These are phyloP conservation scores for Zasmidium citrigriseum DNA, from an alignment of 2,329 filamentous ascomycete genomes.

Conservation along the genomic window DNA sequence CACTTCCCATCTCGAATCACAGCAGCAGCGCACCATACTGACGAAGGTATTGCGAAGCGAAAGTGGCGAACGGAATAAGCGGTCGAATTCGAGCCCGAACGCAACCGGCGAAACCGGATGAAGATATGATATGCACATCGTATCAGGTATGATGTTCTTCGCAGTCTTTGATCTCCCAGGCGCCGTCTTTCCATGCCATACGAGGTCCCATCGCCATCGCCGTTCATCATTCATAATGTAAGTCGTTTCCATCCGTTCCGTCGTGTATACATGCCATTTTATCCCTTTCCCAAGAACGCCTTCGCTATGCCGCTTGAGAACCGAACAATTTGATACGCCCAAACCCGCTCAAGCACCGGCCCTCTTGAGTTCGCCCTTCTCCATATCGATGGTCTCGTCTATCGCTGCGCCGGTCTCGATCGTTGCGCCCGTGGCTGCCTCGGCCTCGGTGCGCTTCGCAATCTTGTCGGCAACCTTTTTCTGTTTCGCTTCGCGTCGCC, in stretches of 20 bases:
- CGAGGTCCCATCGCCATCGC: not conserved
- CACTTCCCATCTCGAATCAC: not conserved
- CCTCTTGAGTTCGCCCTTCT: conserved; percentile 20
- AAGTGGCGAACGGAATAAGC: not conserved
- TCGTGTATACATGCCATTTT: not conserved
- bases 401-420: conserved; percentile 44
- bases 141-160: too few relatives aligned
- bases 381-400: conserved; percentile 28
- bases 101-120: too few relatives aligned
- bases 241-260: not conserved
- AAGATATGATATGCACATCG: too few relatives aligned
- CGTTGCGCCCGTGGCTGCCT: conserved; percentile 37
- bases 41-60: not conserved
- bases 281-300: not conserved
- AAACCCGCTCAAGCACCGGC: not conserved
- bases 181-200: not conserved
- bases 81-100: not conserved
- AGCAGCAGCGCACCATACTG: too few relatives aligned
- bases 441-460: conserved; percentile 25
- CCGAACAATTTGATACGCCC: too few relatives aligned
- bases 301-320: not conserved
- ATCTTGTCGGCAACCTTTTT: conserved; percentile 34
- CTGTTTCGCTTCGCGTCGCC: conserved; percentile 47
- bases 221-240: not conserved
- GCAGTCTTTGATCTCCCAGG: too few relatives aligned